Evolutionary conservation across 768 basidiomycete species (phyloP), one percentile per base, ranked within the genome.

Genomic region (Boletus speciosus): DNA sequence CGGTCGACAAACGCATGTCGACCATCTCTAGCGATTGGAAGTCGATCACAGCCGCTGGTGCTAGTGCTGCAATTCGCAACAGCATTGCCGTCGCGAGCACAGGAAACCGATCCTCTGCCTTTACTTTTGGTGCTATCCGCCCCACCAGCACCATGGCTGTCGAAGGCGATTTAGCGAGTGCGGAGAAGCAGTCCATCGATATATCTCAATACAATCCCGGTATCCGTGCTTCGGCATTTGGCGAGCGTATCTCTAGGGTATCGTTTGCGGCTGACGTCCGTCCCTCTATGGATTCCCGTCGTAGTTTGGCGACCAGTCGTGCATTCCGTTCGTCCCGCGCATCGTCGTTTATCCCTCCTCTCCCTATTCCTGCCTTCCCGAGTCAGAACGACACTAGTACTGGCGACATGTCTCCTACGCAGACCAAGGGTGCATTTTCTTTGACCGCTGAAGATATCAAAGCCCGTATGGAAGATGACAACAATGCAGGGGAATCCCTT

Each of bases 11-110:
- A 68, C 86, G 90, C 68, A 91, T 93, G 90, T 86, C 83, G 2
- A 88, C 85, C 46, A 88, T 91, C 59, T 85, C 83, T 6, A 73
- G 78, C 19, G 86, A 90, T 63, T 92, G 90, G 90, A 86, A 85
- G 67, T 77, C 79, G 41, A 83, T 90, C 61, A 81, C 85, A 8
- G 73, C 76, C 6, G 84, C 81, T 5, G 90, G 88, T 45, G 90
- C 89, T 1, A 74, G 76, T 21, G 87, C 84, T 34, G 90, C 88
- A 11, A 85, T 93, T 58, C 81, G 89, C 55, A 78, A 77, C 60
- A 84, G 81, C 40, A 83, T 89, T 29, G 84, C 84, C 5, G 70
- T 79, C 35, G 62, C 64, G 31, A 64, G 61, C n/a, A 51, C 51
- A 48, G 55, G 71, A 55, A 66, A 68, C 43, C 75, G 81, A 45